Evolutionary conservation across 345 rosid species (phyloP).

Genomic region (Pelargonium nanum): DNA sequence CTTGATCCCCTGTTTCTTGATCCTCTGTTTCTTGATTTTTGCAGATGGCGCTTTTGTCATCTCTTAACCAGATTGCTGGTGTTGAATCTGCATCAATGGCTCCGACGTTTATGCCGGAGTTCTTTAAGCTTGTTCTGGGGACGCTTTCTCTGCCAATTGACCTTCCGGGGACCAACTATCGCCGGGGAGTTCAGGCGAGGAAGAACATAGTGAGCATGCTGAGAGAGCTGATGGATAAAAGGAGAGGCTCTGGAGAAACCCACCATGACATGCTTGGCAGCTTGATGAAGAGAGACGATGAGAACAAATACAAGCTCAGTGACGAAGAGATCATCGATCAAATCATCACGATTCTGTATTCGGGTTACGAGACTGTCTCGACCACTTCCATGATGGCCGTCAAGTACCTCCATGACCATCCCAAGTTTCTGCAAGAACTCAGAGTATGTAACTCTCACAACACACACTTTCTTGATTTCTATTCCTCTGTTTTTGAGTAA

Average conservation of each 20-base stretch:
- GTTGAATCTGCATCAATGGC: slow-evolving; percentile 26
- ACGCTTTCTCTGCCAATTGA: slow-evolving; percentile 68
- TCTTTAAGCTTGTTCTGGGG: slow-evolving; percentile 63
- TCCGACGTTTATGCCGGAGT: slow-evolving; percentile 42
- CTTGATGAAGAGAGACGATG: slow-evolving; percentile 37
- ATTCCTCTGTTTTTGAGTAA: too few species aligned
- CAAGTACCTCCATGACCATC: slow-evolving; percentile 68
- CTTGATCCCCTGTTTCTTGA: not conserved
- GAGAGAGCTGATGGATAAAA: slow-evolving; percentile 34
- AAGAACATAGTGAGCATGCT: slow-evolving; percentile 34
- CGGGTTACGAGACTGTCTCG: slow-evolving; percentile 80
- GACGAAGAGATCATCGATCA: slow-evolving; percentile 74
- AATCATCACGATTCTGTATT: slow-evolving; percentile 54
- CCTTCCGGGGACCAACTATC: slow-evolving; percentile 70
- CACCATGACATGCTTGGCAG: slow-evolving; percentile 56
- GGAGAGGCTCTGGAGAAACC: slow-evolving; percentile 34
- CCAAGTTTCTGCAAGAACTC: slow-evolving; percentile 48
- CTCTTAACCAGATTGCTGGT: slow-evolving; percentile 47
- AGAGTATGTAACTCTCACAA: too few species aligned
- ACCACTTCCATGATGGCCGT: slow-evolving; percentile 75
- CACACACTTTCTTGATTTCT: too few species aligned
- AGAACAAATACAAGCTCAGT: slow-evolving; percentile 26
- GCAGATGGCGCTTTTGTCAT: slow-evolving; percentile 61
- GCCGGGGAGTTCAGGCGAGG: slow-evolving; percentile 65
- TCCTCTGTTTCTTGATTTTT: not conserved